Base-by-base conservation (phyloP, 768 basidiomycete species). In the Podaxis mareebaensis region DNA sequence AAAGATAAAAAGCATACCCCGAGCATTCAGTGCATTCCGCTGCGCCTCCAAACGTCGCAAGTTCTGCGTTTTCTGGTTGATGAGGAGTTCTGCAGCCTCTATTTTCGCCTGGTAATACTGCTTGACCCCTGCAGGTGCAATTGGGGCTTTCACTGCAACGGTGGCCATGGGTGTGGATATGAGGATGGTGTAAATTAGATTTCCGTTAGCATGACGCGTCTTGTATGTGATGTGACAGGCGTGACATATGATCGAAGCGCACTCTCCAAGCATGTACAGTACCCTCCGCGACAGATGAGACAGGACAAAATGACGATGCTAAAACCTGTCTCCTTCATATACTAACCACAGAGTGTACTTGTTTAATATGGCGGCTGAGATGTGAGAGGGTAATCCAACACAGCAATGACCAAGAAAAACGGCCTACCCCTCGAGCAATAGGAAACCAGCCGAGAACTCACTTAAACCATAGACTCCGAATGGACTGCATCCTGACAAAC, bases 51-150 rank as follows among this genome's bases (percentile, higher is more conserved):
- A 78, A 61, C 96, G 91, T 24, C 96, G 83, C 60, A 99, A 73
- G 77, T 99, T 98, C 81, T 98, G 95, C 0, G 96, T 97, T 76
- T 95, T 96, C 76, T 95, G 88, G 76, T 96, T 97, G 67, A 98
- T 97, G 46, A 92, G 83, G 30, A 97, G 82, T 70, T 99, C 96
- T 1, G 95, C 90, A 8, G 90, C 81, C 72, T 98, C 95, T 39
- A 98, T 98, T 79, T 98, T 99, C 17, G 93, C 89, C 74, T 95
- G 92, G 73, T 96, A 98, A 81, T 96, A 99, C 0, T 90, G 86
- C 72, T 95, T 91, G 53, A 93, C 83, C 36, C 91, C 90, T 36
- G 84, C 87, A 4, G 87, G 83, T 1, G 83, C 80, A 46, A 77
- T 70, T 6, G 77, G 72, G 44, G 74, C 65, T 70, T 72, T 76